Conservation (phyloP, 148 eudicot species). For the Silene conica region DNA sequence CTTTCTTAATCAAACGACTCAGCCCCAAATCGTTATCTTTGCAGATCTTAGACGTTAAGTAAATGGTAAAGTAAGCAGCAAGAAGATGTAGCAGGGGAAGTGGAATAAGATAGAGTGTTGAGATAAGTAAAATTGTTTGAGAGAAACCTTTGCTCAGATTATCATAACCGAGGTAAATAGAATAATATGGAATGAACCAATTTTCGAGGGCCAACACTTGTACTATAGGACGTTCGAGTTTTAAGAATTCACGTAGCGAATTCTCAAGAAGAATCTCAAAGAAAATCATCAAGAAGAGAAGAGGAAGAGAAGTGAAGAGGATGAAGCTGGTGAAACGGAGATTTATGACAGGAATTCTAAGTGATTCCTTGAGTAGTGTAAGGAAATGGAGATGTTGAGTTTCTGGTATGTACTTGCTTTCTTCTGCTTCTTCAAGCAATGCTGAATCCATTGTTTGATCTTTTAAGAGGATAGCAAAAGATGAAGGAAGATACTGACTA, state of each 20-base stretch:
- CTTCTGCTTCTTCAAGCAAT: background rate
- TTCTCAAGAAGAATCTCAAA: slow-evolving; percentile 21
- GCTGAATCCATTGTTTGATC: background rate
- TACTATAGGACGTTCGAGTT: slow-evolving; percentile 3
- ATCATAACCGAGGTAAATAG: background rate
- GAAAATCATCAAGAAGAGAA: slow-evolving; percentile 24
- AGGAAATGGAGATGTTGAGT: background rate
- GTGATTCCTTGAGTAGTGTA: slow-evolving; percentile 20
- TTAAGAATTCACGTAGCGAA: slow-evolving; percentile 7
- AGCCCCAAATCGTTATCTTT: background rate
- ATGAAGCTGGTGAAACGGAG: slow-evolving; percentile 13
- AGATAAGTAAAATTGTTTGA: background rate
- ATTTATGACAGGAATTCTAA: slow-evolving; percentile 18
- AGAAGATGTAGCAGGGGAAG: slow-evolving; percentile 23
- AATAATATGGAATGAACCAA: background rate
- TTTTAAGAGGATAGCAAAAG: background rate
- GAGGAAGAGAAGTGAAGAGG: slow-evolving; percentile 21
- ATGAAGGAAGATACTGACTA: too few species aligned
- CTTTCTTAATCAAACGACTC: background rate
- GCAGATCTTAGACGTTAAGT: slow-evolving; percentile 19
- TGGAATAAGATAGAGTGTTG: slow-evolving; percentile 19
- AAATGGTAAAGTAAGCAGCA: slow-evolving; percentile 17
- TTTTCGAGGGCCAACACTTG: background rate
- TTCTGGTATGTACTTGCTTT: background rate
- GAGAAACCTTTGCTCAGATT: slow-evolving; percentile 3